Conservation (phyloP, 179 eudicot genomes). For the Pouteria campechiana region DNA sequence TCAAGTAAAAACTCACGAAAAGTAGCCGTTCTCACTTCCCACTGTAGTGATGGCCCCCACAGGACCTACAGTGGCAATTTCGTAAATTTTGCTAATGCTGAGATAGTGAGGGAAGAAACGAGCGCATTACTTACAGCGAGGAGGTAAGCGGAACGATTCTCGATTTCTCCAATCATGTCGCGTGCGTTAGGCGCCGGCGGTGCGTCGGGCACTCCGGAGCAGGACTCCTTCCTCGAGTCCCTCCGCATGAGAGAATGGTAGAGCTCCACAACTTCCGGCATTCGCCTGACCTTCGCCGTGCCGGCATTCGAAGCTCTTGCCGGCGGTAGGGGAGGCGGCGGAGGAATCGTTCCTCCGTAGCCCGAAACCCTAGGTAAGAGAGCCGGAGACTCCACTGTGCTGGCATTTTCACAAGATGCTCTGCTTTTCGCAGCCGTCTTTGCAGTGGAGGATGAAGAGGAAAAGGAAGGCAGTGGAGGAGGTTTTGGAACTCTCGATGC, state of each 20-base stretch:
- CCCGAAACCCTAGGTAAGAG: constrained; percentile 7
- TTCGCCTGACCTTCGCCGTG: no score
- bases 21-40: no score
- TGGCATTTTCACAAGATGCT: no score
- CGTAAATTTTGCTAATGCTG: neutral
- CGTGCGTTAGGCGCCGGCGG: neutral
- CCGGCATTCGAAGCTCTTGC: no score
- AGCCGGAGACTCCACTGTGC: constrained; percentile 24
- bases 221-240: constrained; percentile 7
- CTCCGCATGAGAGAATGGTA: constrained; percentile 12
- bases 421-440: no score
- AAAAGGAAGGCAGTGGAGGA: constrained; percentile 57
- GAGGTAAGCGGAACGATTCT: constrained; percentile 9
- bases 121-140: constrained; percentile 10
- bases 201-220: neutral
- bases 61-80: neutral
- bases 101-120: no score
- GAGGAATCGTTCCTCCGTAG: no score
- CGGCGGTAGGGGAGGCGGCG: no score
- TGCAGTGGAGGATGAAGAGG: no score
- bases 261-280: no score
- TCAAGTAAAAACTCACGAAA: no score
- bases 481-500: constrained; percentile 83
- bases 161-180: constrained; percentile 7
- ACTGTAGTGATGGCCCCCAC: no score